Evolutionary conservation across 148 eudicot species (phyloP), one percentile per base, ranked within the genome.

Genomic region (Rhododendron williamsianum): DNA sequence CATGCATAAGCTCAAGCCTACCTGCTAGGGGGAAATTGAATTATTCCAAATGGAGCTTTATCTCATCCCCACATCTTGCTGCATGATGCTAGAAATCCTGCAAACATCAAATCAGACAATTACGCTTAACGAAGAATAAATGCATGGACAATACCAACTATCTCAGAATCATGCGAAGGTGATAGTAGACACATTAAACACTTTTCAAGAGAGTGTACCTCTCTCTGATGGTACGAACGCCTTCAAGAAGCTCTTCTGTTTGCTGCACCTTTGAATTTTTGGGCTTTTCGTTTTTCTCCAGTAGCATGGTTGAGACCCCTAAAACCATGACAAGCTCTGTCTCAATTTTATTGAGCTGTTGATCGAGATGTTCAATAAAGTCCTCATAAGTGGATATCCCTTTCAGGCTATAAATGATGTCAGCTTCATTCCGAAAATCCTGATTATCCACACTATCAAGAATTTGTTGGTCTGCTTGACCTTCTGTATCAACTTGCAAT

Each of bases 301-400:
- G 43, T 2, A 82, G 67, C 81, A 89, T 45, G 69, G 80, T 82
- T 82, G 94, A 88, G 45, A 87, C 85, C 86, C 87, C 92, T 76
- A 92, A 83, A 82, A 91, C 84, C 48, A 87, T 87, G 58, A 60
- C 83, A 86, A 96, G 87, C 76, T 94, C 94, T 45, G 71, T 87
- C 89, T 96, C 95, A 80, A 96, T 91, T 84, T 84, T 87, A 41
- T 78, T 78, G n/a, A 96, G 89, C 81, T 92, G 94, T 82, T 78
- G 86, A 83, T 94, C 94, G 51, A 94, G 58, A 85, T 91, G 89
- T 51, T 89, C 85, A 82, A 96, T 76, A 85, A 93, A 93, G 43
- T 91, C 92, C 85, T 86, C 91, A 82, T 90, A 92, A 45, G 98
- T 91, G 54, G 92, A 90, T 81, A 89, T 60, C 73, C 88, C 90